Evolutionary conservation across 1,139 yeast genomes (phyloP), one percentile per base, ranked within the genome.

Genomic region (Candida glucosophila): DNA sequence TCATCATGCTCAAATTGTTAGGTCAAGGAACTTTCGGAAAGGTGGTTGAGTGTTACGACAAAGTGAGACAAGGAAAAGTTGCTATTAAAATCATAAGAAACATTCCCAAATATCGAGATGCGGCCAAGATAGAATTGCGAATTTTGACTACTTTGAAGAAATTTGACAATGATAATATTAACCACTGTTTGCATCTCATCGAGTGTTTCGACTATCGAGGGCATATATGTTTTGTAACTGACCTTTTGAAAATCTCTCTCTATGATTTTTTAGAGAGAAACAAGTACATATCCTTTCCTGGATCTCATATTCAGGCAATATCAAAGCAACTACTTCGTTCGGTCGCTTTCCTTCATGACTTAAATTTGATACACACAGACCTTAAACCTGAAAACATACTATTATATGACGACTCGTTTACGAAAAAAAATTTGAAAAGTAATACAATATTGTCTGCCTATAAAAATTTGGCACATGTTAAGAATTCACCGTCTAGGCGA

Each of bases 11-110:
- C 18, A 67, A 77, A 29, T 58, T 85, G 28, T 59, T 92, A 33
- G 99, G 99, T 13, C 97, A 90, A 46, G 99, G 99, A 5, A 92
- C 98, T 0, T 92, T 90, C 59, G 98, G 98, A 12, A 90, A 88
- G 48, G 99, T 92, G 9, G 80, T 86, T 20, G 75, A 75, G 40
- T 81, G 86, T 26, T 58, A 58, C 36, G 88, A 78, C 43, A 65
- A 64, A 32, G 56, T 64, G 23, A 67, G 67, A 28, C 61, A 73
- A 19, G 69, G 73, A 33, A 67, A 70, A 29, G 93, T 86, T 28
- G 99, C 99, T 2, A 79, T 90, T 35, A 92, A 92, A 50, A 83
- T 92, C 36, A 90, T 92, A 25, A 62, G 82, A 36, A 77, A 83
- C 25, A 76, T 80, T 19, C 86, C 80, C 17, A 76, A 81, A 50